A percentile compares a stretch with the other conserved stretches of the same genome.
phyloP scores from a whole-genome alignment of 805 yeast species.

The Starmera quercuum region DNA sequence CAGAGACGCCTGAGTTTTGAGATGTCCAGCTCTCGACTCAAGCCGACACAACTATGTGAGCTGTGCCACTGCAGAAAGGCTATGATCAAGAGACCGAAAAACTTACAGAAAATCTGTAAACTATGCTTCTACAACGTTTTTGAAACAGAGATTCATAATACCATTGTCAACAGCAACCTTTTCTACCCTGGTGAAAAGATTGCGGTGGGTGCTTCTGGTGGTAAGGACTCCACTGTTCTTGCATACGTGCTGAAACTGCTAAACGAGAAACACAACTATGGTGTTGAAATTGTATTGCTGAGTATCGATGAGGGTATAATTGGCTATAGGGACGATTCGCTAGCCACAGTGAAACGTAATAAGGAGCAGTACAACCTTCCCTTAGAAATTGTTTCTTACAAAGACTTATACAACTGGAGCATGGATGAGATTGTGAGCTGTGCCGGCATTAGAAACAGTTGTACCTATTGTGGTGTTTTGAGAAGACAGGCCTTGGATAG shows the following conservation, averaged over 20 bases:
- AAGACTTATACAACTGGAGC: constrained; percentile 91
- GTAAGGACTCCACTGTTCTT: constrained; percentile 93
- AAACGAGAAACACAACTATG: constrained; percentile 84
- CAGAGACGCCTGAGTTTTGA: too few relatives aligned
- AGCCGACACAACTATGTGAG: constrained; percentile 57
- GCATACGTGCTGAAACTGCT: constrained; percentile 82
- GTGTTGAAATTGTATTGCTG: constrained; percentile 72
- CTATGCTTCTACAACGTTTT: constrained; percentile 84
- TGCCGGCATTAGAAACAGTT: constrained; percentile 88
- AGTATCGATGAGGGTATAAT: constrained; percentile 95
- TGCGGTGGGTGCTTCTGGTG: constrained; percentile 98
- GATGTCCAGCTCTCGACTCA: too few relatives aligned
- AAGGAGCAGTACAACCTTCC: constrained; percentile 79
- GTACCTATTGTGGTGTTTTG: constrained; percentile 97
- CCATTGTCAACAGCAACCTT: constrained; percentile 62
- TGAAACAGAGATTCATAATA: constrained; percentile 92
- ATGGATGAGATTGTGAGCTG: constrained; percentile 97
- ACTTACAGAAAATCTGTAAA: constrained; percentile 82
- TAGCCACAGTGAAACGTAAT: constrained; percentile 94
- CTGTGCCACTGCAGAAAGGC: constrained; percentile 79
- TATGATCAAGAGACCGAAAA: constrained; percentile 86
- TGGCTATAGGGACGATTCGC: constrained; percentile 94
- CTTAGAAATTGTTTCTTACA: constrained; percentile 73
- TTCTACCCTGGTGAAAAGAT: constrained; percentile 79
- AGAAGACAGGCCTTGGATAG: constrained; percentile 95